These are phyloP conservation scores for Fusarium sp. DNA, from an alignment of 2,329 filamentous ascomycete genomes.

Conservation along the genomic window DNA sequence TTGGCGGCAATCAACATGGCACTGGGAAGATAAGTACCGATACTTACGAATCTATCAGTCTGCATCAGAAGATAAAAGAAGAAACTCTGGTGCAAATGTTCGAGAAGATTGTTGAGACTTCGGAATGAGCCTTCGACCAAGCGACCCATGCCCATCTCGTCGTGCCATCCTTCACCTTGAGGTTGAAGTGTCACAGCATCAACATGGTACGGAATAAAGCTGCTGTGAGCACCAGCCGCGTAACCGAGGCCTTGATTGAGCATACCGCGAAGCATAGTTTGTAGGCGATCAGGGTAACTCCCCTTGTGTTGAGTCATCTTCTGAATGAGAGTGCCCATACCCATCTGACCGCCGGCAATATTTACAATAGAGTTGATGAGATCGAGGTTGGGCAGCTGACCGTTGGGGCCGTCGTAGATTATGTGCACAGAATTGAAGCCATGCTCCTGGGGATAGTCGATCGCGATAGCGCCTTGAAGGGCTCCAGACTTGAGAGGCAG, in stretches of 20 bases:
- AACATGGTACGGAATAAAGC: constrained; percentile 97
- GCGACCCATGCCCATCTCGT: constrained; percentile 95
- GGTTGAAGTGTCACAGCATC: constrained; percentile 95
- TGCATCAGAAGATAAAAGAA: constrained; percentile 99
- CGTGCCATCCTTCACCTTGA: constrained; percentile 92
- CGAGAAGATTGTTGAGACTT: constrained; percentile 94
- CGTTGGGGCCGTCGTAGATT: constrained; percentile 95
- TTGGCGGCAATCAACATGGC: constrained; percentile 97
- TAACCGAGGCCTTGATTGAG: constrained; percentile 90
- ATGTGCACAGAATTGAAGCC: constrained; percentile 91
- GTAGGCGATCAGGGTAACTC: constrained; percentile 82
- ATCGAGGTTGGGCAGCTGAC: constrained; percentile 94
- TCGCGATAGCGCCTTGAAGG: constrained; percentile 90
- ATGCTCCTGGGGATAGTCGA: constrained; percentile 89
- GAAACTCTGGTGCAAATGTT: constrained; percentile 98
- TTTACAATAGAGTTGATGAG: constrained; percentile 93
- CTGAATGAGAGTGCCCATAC: constrained; percentile 85
- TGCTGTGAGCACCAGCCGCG: constrained; percentile 90
- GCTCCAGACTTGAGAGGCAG: constrained; percentile 92
- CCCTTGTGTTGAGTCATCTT: constrained; percentile 87
- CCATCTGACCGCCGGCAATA: constrained; percentile 92
- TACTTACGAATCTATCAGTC: constrained; percentile 93
- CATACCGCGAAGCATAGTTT: constrained; percentile 93
- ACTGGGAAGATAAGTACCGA: constrained; percentile 95
- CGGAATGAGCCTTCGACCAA: constrained; percentile 91